Conservation (phyloP, 2,329 filamentous ascomycete species). For the Colletotrichum salicis region DNA sequence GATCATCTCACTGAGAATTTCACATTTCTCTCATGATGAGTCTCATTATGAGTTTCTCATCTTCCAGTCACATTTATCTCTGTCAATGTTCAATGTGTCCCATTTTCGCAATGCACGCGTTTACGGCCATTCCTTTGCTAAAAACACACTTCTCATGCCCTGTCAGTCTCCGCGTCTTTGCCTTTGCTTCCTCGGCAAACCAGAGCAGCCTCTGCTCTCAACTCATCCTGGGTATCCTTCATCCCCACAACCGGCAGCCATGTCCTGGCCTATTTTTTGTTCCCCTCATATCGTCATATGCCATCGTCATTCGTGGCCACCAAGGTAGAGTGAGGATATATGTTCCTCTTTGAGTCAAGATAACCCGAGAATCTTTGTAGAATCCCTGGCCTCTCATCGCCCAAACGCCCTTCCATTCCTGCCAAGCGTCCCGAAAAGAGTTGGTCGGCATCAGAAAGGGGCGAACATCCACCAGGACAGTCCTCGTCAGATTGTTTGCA, state of each 20-base stretch:
- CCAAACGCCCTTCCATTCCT: background rate
- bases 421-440: background rate
- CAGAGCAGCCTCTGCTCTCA: background rate
- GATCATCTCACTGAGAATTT: too few species aligned
- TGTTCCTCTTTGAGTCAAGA: background rate
- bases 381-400: background rate
- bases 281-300: background rate
- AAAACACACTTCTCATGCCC: background rate
- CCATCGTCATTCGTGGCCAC: background rate
- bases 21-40: too few species aligned
- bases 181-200: background rate
- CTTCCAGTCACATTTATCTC: background rate
- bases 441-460: background rate
- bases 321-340: too few species aligned
- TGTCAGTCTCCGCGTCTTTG: background rate
- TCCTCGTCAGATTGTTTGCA: background rate
- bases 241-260: constrained; percentile 8
- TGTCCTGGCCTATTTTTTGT: background rate
- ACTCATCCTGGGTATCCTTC: constrained; percentile 27
- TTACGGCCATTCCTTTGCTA: background rate
- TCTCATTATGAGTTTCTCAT: background rate
- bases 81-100: background rate
- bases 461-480: background rate
- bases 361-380: background rate
- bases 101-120: background rate